Evolutionary conservation across 208 protist genomes (phyloP), one percentile per base, ranked within the genome.

Genomic region (Acanthamoeba royreba): DNA sequence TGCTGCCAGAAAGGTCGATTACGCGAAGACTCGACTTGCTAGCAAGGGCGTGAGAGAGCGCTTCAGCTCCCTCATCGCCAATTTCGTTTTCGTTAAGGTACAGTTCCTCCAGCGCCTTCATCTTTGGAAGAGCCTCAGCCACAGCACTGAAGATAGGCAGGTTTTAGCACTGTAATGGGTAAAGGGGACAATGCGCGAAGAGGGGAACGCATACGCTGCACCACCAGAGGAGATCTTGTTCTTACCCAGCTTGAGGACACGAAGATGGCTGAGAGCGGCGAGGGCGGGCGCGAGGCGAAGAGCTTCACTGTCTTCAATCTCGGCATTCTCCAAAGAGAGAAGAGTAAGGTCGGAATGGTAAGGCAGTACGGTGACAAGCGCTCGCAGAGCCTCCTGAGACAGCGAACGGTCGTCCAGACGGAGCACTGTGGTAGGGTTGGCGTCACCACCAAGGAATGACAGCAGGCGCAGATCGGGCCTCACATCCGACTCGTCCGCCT

Each of bases 21-120:
- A 83, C 22, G 17, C 43, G 72, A 19, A 83, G 72, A 42, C 72
- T 83, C 4, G 38, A 31, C 42, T 83, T 45, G 35, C 28, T 19
- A 25, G 38, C 43, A 3, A 83, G 72, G 35, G 42, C 43, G n/a
- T 83, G 42, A 2, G 72, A 33, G 72, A 83, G 72, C 42, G 17
- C 9, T 1, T 83, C 43, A n/a, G 43, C 43, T 4, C 72, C 72
- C 42, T 83, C 43, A n/a, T 83, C 72, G 38, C 43, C 42, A n/a
- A 83, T 49, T 31, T 83, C 72, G 72, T 83, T 83, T n/a, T 83
- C 42, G 72, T 47, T 83, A 4, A 83, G 72, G 72, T 83, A 19
- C 4, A 83, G 43, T 42, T 83, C 72, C 43, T 83, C 43, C 11
- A 83, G 72, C 43, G 72, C 43, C n/a, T 25, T 43, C 42, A 53